Base-by-base conservation (phyloP, 768 basidiomycete genomes). In the Hemileccinum impolitum region DNA sequence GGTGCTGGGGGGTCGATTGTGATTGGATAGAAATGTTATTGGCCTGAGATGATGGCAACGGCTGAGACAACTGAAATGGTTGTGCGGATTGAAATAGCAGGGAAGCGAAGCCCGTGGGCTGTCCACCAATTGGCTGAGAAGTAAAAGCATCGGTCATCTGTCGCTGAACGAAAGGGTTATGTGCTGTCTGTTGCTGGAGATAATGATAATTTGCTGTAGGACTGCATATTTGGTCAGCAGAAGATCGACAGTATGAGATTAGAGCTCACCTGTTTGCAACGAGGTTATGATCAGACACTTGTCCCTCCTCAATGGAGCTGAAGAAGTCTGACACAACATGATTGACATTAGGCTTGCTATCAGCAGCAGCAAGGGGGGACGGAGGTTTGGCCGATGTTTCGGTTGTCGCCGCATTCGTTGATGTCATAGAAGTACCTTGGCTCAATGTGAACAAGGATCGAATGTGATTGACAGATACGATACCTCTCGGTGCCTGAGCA, bases 291-390 rank as follows among this genome's bases (percentile, higher is more conserved):
- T 81, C 81, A n/a, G 79, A 74, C 9, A 82, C 76, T 61, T 90
- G 85, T 48, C 87, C 83, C 46, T 80, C 77, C 64, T 96, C 94
- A 56, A 99, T 95, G 6, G 89, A 80, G 23, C 75, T 70, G 69
- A 99, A 96, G 73, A 99, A 94, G 68, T 98, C 95, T 17, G 81
- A 69, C 47, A 85, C 72, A 28, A 75, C 76, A 48, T 80, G 81
- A 52, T 67, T 74, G 30, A 50, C 55, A n/a, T 66, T 67, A 30
- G 68, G 56, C 49, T 73, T 74, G 39, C 61, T 58, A 8, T 60
- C 57, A 14, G 68, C 47, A 36, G 63, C 44, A 6, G 58, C 45
- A 9, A 67, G 41, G 4, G 61, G 53, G 2, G 72, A 48, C 3
- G 65, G 49, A 17, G 65, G 46, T 23, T 69, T 56, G 21, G 61